Conservation (phyloP, 1,284 basidiomycete genomes). For the Tremellales sp. region DNA sequence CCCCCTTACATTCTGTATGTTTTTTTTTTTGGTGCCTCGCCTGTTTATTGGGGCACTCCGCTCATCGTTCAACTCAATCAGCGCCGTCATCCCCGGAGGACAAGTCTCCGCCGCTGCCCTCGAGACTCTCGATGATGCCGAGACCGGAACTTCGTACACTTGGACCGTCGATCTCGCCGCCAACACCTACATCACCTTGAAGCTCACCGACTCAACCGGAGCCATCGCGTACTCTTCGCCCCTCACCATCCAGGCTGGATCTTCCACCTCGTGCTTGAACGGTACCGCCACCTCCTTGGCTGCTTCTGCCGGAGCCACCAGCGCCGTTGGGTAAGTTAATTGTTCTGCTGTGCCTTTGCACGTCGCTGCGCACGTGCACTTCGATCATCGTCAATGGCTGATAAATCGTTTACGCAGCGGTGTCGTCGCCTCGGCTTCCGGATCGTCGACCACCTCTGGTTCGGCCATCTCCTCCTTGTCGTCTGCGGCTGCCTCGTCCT, state of each 20-base stretch:
- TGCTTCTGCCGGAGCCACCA: slow-evolving; percentile 7
- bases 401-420: no score
- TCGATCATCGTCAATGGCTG: no score
- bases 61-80: slow-evolving; percentile 7
- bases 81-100: slow-evolving; percentile 63
- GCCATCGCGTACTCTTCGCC: slow-evolving; percentile 56
- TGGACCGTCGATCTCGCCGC: slow-evolving; percentile 61
- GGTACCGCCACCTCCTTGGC: slow-evolving; percentile 5
- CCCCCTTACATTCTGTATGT: slow-evolving; percentile 61
- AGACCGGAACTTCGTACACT: slow-evolving; percentile 52
- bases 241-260: slow-evolving; percentile 54
- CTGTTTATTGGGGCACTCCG: neutral
- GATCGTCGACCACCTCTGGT: no score
- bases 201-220: slow-evolving; percentile 50
- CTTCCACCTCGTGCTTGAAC: slow-evolving; percentile 39
- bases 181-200: slow-evolving; percentile 49
- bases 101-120: slow-evolving; percentile 60
- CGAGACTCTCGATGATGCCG: slow-evolving; percentile 33
- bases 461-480: no score
- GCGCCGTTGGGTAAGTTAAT: no score
- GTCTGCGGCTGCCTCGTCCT: slow-evolving; percentile 6
- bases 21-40: neutral
- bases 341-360: no score
- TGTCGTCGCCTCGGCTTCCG: no score
- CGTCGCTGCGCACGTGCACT: no score